phyloP scores from a whole-genome alignment of 805 yeast genomes.

The Wickerhamiella sorbophila region DNA sequence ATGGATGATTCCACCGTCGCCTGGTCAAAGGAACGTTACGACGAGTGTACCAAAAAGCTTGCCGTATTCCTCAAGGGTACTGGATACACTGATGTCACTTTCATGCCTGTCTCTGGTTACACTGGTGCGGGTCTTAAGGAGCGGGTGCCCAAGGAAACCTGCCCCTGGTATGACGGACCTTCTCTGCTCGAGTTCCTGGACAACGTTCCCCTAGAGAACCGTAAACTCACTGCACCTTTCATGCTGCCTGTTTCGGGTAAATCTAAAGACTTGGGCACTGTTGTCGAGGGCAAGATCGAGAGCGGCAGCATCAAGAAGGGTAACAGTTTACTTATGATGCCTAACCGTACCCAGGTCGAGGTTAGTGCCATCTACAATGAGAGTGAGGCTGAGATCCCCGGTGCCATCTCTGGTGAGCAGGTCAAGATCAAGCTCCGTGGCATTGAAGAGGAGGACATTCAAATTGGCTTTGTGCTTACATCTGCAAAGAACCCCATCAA shows the following conservation, averaged over 20 bases:
- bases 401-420: conserved; percentile 94
- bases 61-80: conserved; percentile 57
- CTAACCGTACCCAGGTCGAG: conserved; percentile 72
- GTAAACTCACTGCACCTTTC: conserved; percentile 87
- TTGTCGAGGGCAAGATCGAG: conserved; percentile 97
- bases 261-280: conserved; percentile 93
- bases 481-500: conserved; percentile 79
- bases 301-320: conserved; percentile 85
- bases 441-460: conserved; percentile 92
- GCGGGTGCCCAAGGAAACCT: conserved; percentile 49
- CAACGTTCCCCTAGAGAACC: conserved; percentile 60
- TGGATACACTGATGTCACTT: conserved; percentile 80
- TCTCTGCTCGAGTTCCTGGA: conserved; percentile 83
- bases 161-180: conserved; percentile 95
- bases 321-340: conserved; percentile 70
- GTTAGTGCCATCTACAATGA: conserved; percentile 81
- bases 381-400: conserved; percentile 84
- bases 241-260: conserved; percentile 93
- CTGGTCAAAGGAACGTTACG: conserved; percentile 94
- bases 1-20: conserved; percentile 96
- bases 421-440: conserved; percentile 87
- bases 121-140: conserved; percentile 96
- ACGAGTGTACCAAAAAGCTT: conserved; percentile 82
- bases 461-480: conserved; percentile 82
- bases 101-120: conserved; percentile 97